phyloP scores from a whole-genome alignment of 2,329 filamentous ascomycete species.

The Epichloe glyceriae region DNA sequence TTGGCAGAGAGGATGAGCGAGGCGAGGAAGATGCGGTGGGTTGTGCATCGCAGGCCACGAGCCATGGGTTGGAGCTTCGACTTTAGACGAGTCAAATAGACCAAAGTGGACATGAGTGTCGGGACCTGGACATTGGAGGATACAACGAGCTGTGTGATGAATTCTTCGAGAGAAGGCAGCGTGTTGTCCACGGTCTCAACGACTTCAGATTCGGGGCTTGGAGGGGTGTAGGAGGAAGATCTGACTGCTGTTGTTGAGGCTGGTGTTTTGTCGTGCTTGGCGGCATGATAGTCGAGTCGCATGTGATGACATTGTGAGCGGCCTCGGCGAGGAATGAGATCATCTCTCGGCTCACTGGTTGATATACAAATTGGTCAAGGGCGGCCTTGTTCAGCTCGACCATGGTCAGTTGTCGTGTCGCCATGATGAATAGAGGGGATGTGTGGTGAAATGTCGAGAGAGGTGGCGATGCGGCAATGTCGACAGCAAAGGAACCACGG shows the following conservation, averaged over 20 bases:
- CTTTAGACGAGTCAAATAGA: slow-evolving; percentile 80
- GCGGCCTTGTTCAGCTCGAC: slow-evolving; percentile 57
- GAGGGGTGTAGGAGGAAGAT: slow-evolving; percentile 37
- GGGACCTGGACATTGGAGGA: slow-evolving; percentile 94
- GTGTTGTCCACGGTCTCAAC: slow-evolving; percentile 34
- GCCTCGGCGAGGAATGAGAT: slow-evolving; percentile 63
- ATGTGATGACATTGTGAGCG: slow-evolving; percentile 66
- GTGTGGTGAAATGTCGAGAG: neutral
- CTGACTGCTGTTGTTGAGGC: slow-evolving; percentile 5
- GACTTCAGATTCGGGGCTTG: slow-evolving; percentile 34
- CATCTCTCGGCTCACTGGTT: slow-evolving; percentile 63
- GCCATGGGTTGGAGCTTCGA: slow-evolving; percentile 81
- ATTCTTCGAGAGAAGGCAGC: slow-evolving; percentile 73
- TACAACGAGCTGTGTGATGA: slow-evolving; percentile 83
- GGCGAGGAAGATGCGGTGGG: slow-evolving; percentile 93
- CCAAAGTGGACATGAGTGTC: slow-evolving; percentile 90
- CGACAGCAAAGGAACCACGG: slow-evolving; percentile 2
- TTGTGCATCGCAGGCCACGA: slow-evolving; percentile 91
- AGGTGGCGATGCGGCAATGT: slow-evolving; percentile 1
- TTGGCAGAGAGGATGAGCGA: slow-evolving; percentile 79
- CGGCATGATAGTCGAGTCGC: slow-evolving; percentile 50
- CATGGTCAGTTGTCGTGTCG: slow-evolving; percentile 33
- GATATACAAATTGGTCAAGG: slow-evolving; percentile 69
- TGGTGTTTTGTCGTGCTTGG: slow-evolving; percentile 20
- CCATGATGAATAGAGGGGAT: slow-evolving; percentile 24